Base-by-base conservation (phyloP, 116 monocot genomes). In the Thalassia testudinum region DNA sequence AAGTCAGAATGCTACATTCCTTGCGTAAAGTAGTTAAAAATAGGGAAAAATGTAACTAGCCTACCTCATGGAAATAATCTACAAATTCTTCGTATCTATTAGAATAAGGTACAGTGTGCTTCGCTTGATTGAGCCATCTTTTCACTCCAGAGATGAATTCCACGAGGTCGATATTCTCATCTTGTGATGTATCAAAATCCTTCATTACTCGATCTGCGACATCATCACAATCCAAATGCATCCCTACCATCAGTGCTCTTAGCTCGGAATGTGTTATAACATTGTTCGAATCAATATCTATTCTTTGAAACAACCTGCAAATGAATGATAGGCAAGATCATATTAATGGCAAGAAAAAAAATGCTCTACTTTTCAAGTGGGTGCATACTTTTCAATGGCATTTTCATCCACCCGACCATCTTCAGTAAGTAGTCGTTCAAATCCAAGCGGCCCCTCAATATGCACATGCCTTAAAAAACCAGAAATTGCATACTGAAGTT, bases 151-250 rank as follows among this genome's bases (percentile, higher is more conserved):
- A 34, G 26, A 82, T 26, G 54, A 99, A 99, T 62, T 99, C 97
- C 0, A 47, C 27, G 49, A 69, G 66, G 52, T 86, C 72, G 27
- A 99, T 79, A 26, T 1, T 51, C 12, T 34, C 47, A 77, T 99
- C 77, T 1, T 65, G 26, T n/a, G 90, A 90, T 43, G 71, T 90
- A 65, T 99, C 99, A 66, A 99, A 86, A 53, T 99, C 99, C 27
- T 28, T 47, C 99, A 99, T 99, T 50, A 99, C 40, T 67, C 74
- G 73, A 15, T 69, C 68, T 11, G 75, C 66, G 18, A 71, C 86
- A 56, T 80, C 77, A 66, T 83, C 64, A 26, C 24, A 65, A 62
- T 79, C 82, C 30, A 27, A 72, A 24, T 82, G 58, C 43, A 90
- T 63, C 40, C 99, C 99, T 52, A 82, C 62, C 55, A 86, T 57